These are phyloP conservation scores for Orobanche coerulescens DNA, from an alignment of 257 asterid species.

Conservation along the genomic window DNA sequence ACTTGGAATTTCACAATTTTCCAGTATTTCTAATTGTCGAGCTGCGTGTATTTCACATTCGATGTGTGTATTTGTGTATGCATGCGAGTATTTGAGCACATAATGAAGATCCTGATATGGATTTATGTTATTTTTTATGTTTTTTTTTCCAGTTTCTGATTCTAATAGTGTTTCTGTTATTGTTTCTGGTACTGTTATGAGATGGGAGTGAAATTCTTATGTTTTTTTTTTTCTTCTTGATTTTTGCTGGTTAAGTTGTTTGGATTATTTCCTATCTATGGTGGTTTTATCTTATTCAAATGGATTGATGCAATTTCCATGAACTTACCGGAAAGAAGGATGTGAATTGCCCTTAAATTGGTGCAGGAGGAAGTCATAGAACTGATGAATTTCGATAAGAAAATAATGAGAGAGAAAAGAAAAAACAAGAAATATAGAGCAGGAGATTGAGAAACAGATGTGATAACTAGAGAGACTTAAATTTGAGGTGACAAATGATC, in stretches of 20 bases:
- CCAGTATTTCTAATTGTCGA: background rate
- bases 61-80: background rate
- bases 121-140: background rate
- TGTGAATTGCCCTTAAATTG: background rate
- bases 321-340: background rate
- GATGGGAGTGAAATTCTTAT: too few relatives aligned
- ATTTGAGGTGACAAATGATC: too few relatives aligned
- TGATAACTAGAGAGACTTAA: too few relatives aligned
- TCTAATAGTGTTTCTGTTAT: background rate
- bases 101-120: conserved; percentile 1
- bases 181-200: too few relatives aligned
- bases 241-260: background rate
- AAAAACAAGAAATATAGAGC: too few relatives aligned
- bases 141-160: background rate
- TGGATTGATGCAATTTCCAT: background rate
- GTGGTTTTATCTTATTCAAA: background rate
- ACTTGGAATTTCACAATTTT: background rate
- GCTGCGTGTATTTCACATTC: background rate
- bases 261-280: background rate
- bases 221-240: background rate
- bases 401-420: too few relatives aligned
- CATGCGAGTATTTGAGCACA: background rate
- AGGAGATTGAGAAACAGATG: too few relatives aligned
- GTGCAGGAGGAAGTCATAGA: too few relatives aligned
- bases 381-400: too few relatives aligned